Conservation (phyloP, 345 rosid genomes). For the Populus alba region DNA sequence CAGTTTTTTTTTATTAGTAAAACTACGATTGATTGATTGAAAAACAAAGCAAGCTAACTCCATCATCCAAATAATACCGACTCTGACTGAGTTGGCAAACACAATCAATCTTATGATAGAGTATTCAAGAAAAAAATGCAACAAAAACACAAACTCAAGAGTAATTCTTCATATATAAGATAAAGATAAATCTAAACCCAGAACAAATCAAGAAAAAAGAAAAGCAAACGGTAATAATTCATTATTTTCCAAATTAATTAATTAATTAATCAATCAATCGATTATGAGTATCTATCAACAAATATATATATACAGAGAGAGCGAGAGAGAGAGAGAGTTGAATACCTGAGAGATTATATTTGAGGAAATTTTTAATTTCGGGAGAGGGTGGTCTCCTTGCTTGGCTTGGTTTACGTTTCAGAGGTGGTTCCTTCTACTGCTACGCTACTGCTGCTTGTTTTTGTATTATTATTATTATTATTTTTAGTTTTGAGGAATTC, state of each 20-base stretch:
- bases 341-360: background rate
- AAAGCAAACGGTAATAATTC: no score
- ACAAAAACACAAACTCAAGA: background rate
- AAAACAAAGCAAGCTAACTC: background rate
- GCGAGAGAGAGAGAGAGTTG: background rate
- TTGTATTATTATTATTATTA: no score
- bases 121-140: background rate
- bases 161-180: background rate
- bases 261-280: no score
- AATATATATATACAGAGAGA: no score
- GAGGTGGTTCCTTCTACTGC: background rate
- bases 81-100: background rate
- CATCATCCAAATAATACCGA: background rate
- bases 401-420: background rate
- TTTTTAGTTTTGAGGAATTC: no score
- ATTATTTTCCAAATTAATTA: no score
- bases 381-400: background rate
- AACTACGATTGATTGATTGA: no score
- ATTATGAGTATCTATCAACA: background rate
- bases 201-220: background rate
- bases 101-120: background rate
- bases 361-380: background rate
- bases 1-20: background rate
- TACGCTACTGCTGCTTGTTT: no score
- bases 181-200: background rate